These are phyloP conservation scores for Hanseniaspora meyeri DNA, from an alignment of 805 yeast species.

Conservation along the genomic window DNA sequence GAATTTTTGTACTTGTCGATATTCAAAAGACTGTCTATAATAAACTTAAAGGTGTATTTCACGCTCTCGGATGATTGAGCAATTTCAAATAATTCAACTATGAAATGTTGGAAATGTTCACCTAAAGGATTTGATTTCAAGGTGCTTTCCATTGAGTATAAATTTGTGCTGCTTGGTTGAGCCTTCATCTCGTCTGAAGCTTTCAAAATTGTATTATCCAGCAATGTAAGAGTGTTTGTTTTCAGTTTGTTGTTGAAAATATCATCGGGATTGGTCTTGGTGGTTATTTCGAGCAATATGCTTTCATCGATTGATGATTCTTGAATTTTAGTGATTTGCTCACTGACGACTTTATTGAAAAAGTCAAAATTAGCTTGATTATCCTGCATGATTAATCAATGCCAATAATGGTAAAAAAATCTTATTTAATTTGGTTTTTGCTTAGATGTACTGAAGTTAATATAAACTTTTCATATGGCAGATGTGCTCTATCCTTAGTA, in stretches of 20 bases:
- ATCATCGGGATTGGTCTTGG: not conserved
- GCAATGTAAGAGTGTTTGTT: not conserved
- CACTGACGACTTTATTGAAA: not conserved
- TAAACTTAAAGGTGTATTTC: conserved; percentile 3
- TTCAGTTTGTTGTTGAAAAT: not conserved
- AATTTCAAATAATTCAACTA: conserved; percentile 11
- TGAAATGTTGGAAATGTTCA: not conserved
- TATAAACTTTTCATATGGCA: too few relatives aligned
- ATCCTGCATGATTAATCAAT: not conserved
- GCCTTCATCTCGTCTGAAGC: not conserved
- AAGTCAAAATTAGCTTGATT: not conserved
- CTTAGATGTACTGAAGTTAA: too few relatives aligned
- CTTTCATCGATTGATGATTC: not conserved
- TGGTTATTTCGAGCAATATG: not conserved
- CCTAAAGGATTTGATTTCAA: not conserved
- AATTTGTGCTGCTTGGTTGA: not conserved
- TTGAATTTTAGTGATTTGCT: not conserved
- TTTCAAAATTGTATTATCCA: not conserved
- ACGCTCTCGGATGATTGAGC: conserved; percentile 8
- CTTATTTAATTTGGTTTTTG: not conserved
- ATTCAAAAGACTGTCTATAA: not conserved
- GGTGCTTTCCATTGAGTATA: not conserved
- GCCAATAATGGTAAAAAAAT: not conserved
- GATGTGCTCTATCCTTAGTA: too few relatives aligned
- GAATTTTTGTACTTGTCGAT: not conserved